Conservation (phyloP, 1,284 basidiomycete genomes). For the Cryptococcus wingfieldii region DNA sequence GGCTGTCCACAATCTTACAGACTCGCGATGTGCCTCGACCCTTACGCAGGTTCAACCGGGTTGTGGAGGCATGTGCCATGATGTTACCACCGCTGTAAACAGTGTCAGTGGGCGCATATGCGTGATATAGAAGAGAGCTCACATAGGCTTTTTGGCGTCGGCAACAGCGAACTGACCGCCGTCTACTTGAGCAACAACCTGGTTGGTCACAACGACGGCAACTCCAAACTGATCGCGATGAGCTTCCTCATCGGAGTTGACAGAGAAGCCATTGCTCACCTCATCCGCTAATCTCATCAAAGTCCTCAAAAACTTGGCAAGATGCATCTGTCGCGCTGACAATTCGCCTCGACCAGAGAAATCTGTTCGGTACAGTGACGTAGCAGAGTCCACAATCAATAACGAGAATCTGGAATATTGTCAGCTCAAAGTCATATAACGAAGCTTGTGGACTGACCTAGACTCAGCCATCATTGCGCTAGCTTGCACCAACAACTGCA, state of each 20-base stretch:
- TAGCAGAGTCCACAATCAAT: slow-evolving; percentile 94
- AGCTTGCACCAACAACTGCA: slow-evolving; percentile 81
- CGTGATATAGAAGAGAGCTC: slow-evolving; percentile 8
- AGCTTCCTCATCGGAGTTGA: neutral
- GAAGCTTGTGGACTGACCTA: slow-evolving; percentile 55
- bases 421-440: neutral
- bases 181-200: slow-evolving; percentile 98
- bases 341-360: slow-evolving; percentile 94
- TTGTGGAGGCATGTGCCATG: slow-evolving; percentile 92
- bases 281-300: slow-evolving; percentile 93
- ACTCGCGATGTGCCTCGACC: slow-evolving; percentile 87
- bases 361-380: slow-evolving; percentile 92
- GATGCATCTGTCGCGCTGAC: slow-evolving; percentile 88
- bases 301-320: slow-evolving; percentile 94
- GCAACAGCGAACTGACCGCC: slow-evolving; percentile 80
- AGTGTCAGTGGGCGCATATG: slow-evolving; percentile 8
- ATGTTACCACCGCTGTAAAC: slow-evolving; percentile 74
- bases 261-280: slow-evolving; percentile 52
- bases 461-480: slow-evolving; percentile 97
- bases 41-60: slow-evolving; percentile 89
- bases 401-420: slow-evolving; percentile 74
- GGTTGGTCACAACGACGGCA: slow-evolving; percentile 95
- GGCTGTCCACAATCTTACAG: slow-evolving; percentile 97
- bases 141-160: slow-evolving; percentile 89
- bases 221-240: slow-evolving; percentile 72